Evolutionary conservation across 805 yeast genomes (phyloP).

Genomic region (Lachancea mirantina): DNA sequence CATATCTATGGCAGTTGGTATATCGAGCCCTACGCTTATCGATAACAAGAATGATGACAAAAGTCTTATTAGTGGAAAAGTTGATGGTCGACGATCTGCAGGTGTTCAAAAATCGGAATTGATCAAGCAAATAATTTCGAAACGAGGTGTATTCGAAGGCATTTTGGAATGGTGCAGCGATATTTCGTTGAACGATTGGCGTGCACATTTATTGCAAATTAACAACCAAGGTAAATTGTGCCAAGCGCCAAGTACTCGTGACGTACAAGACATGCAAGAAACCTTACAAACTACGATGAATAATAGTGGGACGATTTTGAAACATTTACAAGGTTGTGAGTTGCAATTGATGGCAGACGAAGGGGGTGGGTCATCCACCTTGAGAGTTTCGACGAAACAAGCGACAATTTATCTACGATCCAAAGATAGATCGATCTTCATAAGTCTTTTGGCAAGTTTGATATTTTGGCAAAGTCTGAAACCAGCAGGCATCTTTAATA

Average conservation of each 20-base stretch:
- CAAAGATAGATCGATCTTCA: slow-evolving; percentile 28
- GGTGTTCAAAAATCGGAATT: too few relatives aligned
- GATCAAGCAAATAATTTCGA: slow-evolving; percentile 5
- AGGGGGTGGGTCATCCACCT: slow-evolving; percentile 11
- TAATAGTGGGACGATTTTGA: slow-evolving; percentile 14
- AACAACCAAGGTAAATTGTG: slow-evolving; percentile 14
- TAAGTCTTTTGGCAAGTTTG: slow-evolving; percentile 38
- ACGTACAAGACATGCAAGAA: slow-evolving; percentile 5
- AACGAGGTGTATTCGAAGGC: slow-evolving; percentile 21
- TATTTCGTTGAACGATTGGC: slow-evolving; percentile 19
- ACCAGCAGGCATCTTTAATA: slow-evolving; percentile 47
- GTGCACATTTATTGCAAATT: slow-evolving; percentile 15
- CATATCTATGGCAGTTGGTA: too few relatives aligned
- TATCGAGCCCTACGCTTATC: too few relatives aligned
- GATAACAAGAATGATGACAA: too few relatives aligned
- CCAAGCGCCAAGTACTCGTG: slow-evolving; percentile 13
- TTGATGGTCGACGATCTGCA: too few relatives aligned
- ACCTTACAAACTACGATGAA: slow-evolving; percentile 4
- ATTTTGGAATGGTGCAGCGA: slow-evolving; percentile 20
- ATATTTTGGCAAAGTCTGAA: slow-evolving; percentile 52
- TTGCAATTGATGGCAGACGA: slow-evolving; percentile 15
- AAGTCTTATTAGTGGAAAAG: too few relatives aligned
- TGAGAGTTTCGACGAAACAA: slow-evolving; percentile 12
- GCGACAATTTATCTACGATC: slow-evolving; percentile 13
- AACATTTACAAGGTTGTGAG: slow-evolving; percentile 22